phyloP scores from a whole-genome alignment of 257 asterid species.

The Petunia secreta region DNA sequence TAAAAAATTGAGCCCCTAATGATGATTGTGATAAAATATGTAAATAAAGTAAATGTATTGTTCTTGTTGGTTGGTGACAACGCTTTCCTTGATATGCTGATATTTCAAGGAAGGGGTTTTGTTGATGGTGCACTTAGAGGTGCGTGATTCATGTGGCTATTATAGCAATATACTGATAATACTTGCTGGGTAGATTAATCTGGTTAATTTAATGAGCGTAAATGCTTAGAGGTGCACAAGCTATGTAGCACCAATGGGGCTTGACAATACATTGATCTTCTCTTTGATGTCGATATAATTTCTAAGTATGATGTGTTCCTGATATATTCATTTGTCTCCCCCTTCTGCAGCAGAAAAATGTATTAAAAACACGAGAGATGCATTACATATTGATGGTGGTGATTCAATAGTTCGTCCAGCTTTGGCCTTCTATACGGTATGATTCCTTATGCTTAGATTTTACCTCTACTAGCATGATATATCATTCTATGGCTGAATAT shows the following conservation, averaged over 20 bases:
- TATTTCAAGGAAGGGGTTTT: not conserved
- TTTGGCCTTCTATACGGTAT: conserved; percentile 52
- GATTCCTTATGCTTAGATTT: conserved; percentile 24
- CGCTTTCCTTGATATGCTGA: not conserved
- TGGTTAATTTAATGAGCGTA: not conserved
- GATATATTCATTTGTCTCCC: not conserved
- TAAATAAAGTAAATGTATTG: not conserved
- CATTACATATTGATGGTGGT: conserved; percentile 70
- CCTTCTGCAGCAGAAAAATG: conserved; percentile 55
- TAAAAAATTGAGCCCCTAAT: not conserved
- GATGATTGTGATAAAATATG: not conserved
- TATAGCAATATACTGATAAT: not conserved
- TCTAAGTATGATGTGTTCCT: conserved; percentile 12
- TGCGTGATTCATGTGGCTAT: conserved; percentile 8
- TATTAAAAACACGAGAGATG: conserved; percentile 44
- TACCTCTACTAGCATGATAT: not conserved
- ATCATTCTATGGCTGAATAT: conserved; percentile 18
- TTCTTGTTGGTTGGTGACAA: conserved; percentile 17
- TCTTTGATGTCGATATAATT: not conserved
- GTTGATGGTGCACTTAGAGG: conserved; percentile 19
- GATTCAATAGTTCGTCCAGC: conserved; percentile 58
- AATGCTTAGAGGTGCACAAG: not conserved
- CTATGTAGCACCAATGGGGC: not conserved
- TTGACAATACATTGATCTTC: conserved; percentile 10
- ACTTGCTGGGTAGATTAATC: not conserved